Evolutionary conservation across 371 early-diverging fungal genomes (phyloP).

Genomic region (Mucor circinelloides): DNA sequence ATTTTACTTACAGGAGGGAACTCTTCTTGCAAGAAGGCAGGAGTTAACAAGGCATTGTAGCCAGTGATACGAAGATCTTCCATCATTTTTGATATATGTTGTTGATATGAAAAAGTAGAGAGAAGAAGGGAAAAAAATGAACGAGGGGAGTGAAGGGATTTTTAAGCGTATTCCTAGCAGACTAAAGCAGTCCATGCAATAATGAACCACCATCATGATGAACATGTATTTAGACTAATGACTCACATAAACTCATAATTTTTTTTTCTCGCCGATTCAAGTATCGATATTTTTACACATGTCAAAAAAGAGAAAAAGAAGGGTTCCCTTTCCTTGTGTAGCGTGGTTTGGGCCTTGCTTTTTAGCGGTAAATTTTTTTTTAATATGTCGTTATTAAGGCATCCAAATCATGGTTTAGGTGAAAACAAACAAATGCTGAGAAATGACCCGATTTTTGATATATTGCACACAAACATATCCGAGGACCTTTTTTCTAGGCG

Average conservation of each 20-base stretch:
- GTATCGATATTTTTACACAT: constrained; percentile 4
- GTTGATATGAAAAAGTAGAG: not conserved
- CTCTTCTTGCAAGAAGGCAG: constrained; percentile 64
- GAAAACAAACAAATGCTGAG: not conserved
- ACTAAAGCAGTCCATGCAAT: constrained; percentile 9
- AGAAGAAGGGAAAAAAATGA: constrained; percentile 6
- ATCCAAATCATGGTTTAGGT: not conserved
- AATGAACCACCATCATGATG: not conserved
- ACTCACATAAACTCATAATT: constrained; percentile 21
- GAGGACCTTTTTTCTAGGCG: not conserved
- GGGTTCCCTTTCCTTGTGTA: not conserved
- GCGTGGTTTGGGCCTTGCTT: not conserved
- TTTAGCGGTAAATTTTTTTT: not conserved
- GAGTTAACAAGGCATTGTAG: constrained; percentile 64
- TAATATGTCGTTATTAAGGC: not conserved
- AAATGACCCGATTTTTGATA: not conserved
- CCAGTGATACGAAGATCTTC: constrained; percentile 67
- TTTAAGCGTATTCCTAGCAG: not conserved
- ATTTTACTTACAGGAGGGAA: constrained; percentile 54
- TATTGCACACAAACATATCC: not conserved
- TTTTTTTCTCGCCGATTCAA: constrained; percentile 12
- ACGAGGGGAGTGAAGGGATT: not conserved
- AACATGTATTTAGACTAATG: not conserved
- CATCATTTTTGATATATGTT: constrained; percentile 31
- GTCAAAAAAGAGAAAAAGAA: constrained; percentile 3